A percentile compares a stretch with the other conserved stretches of the same genome.
Evolutionary conservation across 768 basidiomycete genomes (phyloP).

Genomic region (Boletellus sp.): DNA sequence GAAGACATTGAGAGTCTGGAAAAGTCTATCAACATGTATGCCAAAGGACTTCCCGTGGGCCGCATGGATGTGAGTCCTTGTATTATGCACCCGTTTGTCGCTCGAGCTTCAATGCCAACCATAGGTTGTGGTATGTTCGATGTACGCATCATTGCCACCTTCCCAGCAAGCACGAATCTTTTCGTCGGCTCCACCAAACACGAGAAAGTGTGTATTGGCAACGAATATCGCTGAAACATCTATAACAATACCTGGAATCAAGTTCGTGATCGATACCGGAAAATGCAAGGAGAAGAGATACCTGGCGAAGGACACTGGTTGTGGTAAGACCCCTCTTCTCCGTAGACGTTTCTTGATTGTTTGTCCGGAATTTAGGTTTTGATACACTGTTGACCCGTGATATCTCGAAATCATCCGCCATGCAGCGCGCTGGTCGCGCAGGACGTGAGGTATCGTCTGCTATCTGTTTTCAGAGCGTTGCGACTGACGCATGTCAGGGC

Average conservation of each 20-base stretch:
- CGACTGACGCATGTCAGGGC: slow-evolving; percentile 43
- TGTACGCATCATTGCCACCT: slow-evolving; percentile 84
- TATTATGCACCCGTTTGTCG: background rate
- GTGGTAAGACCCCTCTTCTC: slow-evolving; percentile 42
- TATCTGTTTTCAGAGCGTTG: background rate
- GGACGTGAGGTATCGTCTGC: slow-evolving; percentile 71
- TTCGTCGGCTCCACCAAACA: slow-evolving; percentile 54
- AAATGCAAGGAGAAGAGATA: slow-evolving; percentile 94
- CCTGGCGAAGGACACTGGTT: slow-evolving; percentile 62
- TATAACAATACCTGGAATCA: slow-evolving; percentile 94
- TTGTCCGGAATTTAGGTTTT: slow-evolving; percentile 54
- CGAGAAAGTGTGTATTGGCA: slow-evolving; percentile 89
- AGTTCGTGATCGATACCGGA: slow-evolving; percentile 94
- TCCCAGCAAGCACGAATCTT: slow-evolving; percentile 80
- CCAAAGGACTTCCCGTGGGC: slow-evolving; percentile 63
- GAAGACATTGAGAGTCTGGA: slow-evolving; percentile 93
- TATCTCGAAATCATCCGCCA: slow-evolving; percentile 86
- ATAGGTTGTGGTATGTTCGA: slow-evolving; percentile 71
- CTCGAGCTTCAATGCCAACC: slow-evolving; percentile 1
- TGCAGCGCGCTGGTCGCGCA: slow-evolving; percentile 93
- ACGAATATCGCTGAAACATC: slow-evolving; percentile 99
- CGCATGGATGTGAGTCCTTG: slow-evolving; percentile 43
- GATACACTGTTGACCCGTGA: slow-evolving; percentile 81
- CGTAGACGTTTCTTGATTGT: background rate
- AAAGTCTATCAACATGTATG: slow-evolving; percentile 66